phyloP scores from a whole-genome alignment of 78 protist species.

The Corallochytrium limacisporum region DNA sequence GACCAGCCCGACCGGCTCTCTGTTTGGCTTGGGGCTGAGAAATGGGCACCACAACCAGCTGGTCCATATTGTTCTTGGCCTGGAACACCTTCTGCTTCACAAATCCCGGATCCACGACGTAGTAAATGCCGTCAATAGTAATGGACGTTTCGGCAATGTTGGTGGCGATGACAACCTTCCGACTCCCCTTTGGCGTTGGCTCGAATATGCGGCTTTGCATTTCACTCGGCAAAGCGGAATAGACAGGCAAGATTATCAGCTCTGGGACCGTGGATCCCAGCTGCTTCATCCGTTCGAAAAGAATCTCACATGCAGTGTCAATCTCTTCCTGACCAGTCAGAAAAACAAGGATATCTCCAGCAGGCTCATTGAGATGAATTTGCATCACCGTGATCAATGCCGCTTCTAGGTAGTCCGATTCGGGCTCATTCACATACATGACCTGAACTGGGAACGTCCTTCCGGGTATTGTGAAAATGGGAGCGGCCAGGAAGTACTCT shows the following conservation, averaged over 20 bases:
- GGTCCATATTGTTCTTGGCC: constrained; percentile 88
- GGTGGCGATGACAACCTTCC: constrained; percentile 65
- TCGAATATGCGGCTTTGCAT: constrained; percentile 87
- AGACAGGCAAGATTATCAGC: constrained; percentile 73
- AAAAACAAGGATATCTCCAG: constrained; percentile 95
- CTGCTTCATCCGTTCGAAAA: constrained; percentile 85
- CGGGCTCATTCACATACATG: constrained; percentile 82
- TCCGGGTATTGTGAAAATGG: constrained; percentile 88
- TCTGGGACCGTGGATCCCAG: constrained; percentile 72
- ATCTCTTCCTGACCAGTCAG: constrained; percentile 98
- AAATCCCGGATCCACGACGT: constrained; percentile 71
- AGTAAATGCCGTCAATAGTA: constrained; percentile 73
- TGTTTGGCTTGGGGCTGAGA: constrained; percentile 89
- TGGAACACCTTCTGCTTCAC: constrained; percentile 94
- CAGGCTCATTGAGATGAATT: constrained; percentile 84
- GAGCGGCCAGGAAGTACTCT: constrained; percentile 71
- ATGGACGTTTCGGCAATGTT: constrained; percentile 81
- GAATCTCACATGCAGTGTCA: constrained; percentile 88
- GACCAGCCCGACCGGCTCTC: constrained; percentile 78
- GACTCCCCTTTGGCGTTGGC: constrained; percentile 72
- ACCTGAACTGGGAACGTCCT: constrained; percentile 85
- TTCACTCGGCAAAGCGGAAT: constrained; percentile 83
- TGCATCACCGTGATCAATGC: constrained; percentile 89
- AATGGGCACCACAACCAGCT: constrained; percentile 86
- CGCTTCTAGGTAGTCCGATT: constrained; percentile 93